Conservation (phyloP, 345 rosid genomes). For the Hibiscus mutabilis region DNA sequence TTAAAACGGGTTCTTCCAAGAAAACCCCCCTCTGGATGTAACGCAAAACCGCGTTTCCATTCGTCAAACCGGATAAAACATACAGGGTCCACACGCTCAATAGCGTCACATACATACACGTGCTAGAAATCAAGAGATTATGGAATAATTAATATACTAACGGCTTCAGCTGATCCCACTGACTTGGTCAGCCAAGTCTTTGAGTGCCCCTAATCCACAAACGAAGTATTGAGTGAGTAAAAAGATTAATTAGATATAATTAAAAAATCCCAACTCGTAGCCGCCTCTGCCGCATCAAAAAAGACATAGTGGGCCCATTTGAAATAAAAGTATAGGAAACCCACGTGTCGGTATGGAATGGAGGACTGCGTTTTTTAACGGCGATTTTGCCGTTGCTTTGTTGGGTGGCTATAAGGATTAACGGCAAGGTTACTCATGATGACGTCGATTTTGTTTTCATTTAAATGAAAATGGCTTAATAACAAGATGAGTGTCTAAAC, state of each 20-base stretch:
- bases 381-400: constrained; percentile 21
- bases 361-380: constrained; percentile 24
- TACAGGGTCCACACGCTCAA: background rate
- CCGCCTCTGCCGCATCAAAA: background rate
- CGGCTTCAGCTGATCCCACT: background rate
- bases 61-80: background rate
- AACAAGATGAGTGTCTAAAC: too few species aligned
- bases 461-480: too few species aligned
- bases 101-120: background rate
- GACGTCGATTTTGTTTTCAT: background rate
- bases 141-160: background rate
- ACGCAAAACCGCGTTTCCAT: background rate
- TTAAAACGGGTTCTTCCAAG: background rate
- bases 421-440: constrained; percentile 8
- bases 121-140: background rate
- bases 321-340: background rate
- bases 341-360: constrained; percentile 18
- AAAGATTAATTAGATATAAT: background rate
- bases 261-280: background rate
- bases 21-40: background rate
- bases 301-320: background rate
- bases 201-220: background rate
- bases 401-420: background rate
- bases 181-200: background rate
- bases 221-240: background rate